Conservation (phyloP, 192 early-diverging fungal genomes). For the Anaeromyces robustus region DNA sequence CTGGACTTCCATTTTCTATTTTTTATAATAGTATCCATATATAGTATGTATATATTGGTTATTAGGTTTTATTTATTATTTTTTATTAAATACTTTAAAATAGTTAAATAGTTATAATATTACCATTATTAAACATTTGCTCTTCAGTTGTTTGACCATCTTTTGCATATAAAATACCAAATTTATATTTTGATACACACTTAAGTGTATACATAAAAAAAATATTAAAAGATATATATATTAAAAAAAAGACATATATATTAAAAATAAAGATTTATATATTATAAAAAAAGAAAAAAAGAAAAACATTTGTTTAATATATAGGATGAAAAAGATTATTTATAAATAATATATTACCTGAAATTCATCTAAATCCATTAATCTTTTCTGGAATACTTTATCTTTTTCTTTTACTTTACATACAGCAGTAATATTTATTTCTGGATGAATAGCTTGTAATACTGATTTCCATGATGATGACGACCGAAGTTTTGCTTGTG, state of each 20-base stretch:
- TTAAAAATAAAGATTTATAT: too few species aligned
- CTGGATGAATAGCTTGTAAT: not conserved
- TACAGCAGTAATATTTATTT: not conserved
- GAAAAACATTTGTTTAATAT: too few species aligned
- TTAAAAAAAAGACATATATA: too few species aligned
- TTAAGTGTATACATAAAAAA: too few species aligned
- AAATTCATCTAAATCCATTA: not conserved
- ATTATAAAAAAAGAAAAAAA: too few species aligned
- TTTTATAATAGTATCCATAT: not conserved
- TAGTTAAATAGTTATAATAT: not conserved
- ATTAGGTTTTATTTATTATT: too few species aligned
- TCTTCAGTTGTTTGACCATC: conserved; percentile 21
- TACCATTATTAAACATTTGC: conserved; percentile 26
- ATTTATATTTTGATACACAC: not conserved
- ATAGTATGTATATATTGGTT: not conserved
- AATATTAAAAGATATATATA: too few species aligned
- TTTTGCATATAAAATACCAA: not conserved
- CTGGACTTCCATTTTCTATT: conserved; percentile 13
- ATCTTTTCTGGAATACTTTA: not conserved
- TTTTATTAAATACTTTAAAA: not conserved
- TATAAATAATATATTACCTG: not conserved
- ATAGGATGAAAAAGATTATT: too few species aligned
- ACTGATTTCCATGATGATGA: not conserved
- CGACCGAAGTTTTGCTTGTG: not conserved
- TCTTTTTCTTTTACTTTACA: not conserved